Conservation (phyloP, 2,329 filamentous ascomycete species). For the Fusarium sp. region DNA sequence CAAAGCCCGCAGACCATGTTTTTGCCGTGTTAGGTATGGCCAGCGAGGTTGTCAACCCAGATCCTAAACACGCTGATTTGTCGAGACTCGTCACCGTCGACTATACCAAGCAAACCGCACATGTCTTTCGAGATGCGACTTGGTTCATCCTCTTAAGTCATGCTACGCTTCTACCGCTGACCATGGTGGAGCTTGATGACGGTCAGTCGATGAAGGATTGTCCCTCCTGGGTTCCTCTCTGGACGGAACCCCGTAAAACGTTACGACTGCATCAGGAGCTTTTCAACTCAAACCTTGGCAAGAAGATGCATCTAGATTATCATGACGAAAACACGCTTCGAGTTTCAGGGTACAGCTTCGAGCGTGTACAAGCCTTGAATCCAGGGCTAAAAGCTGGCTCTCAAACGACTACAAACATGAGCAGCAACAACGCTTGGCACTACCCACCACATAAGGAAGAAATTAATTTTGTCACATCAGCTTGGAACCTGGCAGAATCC, state of each 20-base stretch:
- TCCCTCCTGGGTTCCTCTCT: constrained; percentile 1
- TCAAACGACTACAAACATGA: neutral
- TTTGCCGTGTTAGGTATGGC: neutral
- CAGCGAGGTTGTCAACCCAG: neutral
- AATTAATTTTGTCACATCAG: neutral
- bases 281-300: neutral
- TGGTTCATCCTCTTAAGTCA: neutral
- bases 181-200: neutral
- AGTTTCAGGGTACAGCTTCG: neutral
- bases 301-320: neutral
- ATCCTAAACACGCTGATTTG: neutral
- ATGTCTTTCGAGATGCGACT: neutral
- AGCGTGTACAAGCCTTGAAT: neutral
- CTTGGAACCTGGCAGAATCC: neutral
- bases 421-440: neutral
- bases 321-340: neutral
- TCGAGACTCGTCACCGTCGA: neutral
- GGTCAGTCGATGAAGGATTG: neutral
- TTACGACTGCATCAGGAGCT: neutral
- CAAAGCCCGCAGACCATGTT: neutral
- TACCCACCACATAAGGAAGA: neutral
- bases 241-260: neutral
- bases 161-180: neutral
- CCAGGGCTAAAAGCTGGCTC: neutral
- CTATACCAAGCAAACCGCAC: neutral